These are phyloP conservation scores for Hyphopichia khmerensis DNA, from an alignment of 1,139 yeast genomes.

Conservation along the genomic window DNA sequence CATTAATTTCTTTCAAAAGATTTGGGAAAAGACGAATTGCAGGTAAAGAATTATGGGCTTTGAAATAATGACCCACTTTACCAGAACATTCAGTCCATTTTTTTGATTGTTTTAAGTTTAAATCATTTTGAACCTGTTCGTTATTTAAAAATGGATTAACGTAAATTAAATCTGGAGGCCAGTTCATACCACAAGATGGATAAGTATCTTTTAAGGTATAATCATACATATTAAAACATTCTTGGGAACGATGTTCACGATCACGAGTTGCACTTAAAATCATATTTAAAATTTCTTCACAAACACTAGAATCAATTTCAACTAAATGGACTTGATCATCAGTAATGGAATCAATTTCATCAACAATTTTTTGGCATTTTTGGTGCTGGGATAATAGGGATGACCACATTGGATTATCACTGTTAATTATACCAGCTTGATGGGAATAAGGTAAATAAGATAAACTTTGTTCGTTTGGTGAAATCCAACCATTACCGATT, in stretches of 20 bases:
- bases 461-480: conserved; percentile 80
- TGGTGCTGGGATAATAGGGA: conserved; percentile 52
- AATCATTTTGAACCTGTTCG: conserved; percentile 54
- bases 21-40: conserved; percentile 66
- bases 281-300: conserved; percentile 48
- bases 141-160: conserved; percentile 62
- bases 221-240: conserved; percentile 84
- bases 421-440: conserved; percentile 54
- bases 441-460: conserved; percentile 76
- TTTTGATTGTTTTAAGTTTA: conserved; percentile 48
- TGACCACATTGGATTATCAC: conserved; percentile 37
- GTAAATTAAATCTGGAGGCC: conserved; percentile 77
- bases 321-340: conserved; percentile 21
- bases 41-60: conserved; percentile 55
- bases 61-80: conserved; percentile 52
- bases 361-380: conserved; percentile 56
- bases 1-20: conserved; percentile 57
- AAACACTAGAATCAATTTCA: conserved; percentile 38
- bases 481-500: conserved; percentile 97
- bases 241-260: conserved; percentile 24
- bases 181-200: conserved; percentile 89
- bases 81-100: conserved; percentile 79
- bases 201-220: conserved; percentile 65
- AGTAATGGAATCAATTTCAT: conserved; percentile 26
- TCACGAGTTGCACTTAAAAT: conserved; percentile 41